Percentiles rank a stretch among this genome's conserved stretches.
phyloP scores from a whole-genome alignment of 441 rosid genomes.

The Biscutella laevigata region DNA sequence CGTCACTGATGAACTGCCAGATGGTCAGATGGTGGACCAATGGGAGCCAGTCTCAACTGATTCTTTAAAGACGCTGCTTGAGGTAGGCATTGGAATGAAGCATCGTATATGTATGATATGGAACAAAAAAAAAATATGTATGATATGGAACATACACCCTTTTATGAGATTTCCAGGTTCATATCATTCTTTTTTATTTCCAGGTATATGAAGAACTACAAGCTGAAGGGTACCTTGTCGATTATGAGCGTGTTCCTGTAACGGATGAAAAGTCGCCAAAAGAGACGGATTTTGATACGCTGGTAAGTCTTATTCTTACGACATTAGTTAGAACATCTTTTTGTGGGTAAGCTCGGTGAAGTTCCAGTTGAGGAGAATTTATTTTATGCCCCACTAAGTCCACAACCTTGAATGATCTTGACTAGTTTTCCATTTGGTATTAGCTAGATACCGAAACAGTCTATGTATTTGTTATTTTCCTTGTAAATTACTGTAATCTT shows the following conservation, averaged over 20 bases:
- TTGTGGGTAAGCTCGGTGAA: constrained; percentile 5
- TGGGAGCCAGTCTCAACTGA: constrained; percentile 91
- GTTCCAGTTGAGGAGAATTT: neutral
- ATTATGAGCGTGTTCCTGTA: constrained; percentile 93
- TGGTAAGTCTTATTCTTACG: constrained; percentile 37
- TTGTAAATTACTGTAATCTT: neutral
- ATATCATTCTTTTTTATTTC: constrained; percentile 20
- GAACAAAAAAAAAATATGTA: no score
- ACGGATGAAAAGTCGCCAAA: constrained; percentile 97
- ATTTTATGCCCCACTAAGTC: neutral
- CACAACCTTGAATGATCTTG: constrained; percentile 3
- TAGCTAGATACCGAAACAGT: neutral
- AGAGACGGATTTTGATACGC: constrained; percentile 79
- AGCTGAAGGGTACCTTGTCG: constrained; percentile 78
- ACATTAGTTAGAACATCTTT: constrained; percentile 3
- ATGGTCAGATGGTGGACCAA: constrained; percentile 98
- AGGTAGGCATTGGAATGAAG: constrained; percentile 41
- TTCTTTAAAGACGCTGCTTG: constrained; percentile 89
- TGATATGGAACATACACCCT: neutral
- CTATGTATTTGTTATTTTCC: neutral
- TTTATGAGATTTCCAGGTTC: constrained; percentile 12
- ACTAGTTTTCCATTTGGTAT: constrained; percentile 3
- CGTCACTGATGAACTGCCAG: constrained; percentile 98
- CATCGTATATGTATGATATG: neutral
- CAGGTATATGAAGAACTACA: constrained; percentile 90